Evolutionary conservation across 805 yeast species (phyloP).

Genomic region (Kuraishia piskuri): DNA sequence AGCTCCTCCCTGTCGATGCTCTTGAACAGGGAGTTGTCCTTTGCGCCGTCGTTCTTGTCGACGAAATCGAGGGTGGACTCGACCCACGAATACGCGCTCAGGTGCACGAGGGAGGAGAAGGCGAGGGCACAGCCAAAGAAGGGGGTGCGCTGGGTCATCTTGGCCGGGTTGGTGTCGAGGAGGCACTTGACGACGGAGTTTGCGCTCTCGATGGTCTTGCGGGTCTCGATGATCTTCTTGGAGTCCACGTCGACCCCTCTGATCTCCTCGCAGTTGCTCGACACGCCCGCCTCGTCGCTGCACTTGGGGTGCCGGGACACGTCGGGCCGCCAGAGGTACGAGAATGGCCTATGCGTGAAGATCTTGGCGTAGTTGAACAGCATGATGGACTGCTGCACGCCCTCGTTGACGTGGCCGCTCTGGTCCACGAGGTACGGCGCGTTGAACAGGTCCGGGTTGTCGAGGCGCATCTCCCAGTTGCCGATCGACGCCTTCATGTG

Average conservation of each 20-base stretch:
- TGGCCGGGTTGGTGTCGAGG: constrained; percentile 37
- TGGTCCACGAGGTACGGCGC: constrained; percentile 33
- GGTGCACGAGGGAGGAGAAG: constrained; percentile 40
- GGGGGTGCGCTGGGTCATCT: constrained; percentile 37
- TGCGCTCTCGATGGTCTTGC: constrained; percentile 47
- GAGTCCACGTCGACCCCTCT: constrained; percentile 29
- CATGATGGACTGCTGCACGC: constrained; percentile 41
- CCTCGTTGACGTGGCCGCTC: constrained; percentile 40
- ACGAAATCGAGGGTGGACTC: constrained; percentile 24
- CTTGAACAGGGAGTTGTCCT: constrained; percentile 13
- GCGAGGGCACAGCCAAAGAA: constrained; percentile 46
- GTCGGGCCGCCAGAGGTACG: constrained; percentile 42
- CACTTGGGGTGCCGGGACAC: constrained; percentile 32
- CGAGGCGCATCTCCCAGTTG: constrained; percentile 40
- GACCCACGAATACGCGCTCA: constrained; percentile 46
- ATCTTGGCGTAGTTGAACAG: constrained; percentile 43
- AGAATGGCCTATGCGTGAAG: constrained; percentile 46
- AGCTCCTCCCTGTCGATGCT: constrained; percentile 27
- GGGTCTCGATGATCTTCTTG: constrained; percentile 39
- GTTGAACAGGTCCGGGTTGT: constrained; percentile 31
- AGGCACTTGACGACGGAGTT: constrained; percentile 36
- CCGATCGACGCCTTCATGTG: constrained; percentile 39
- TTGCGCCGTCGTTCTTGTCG: constrained; percentile 3
- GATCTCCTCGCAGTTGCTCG: constrained; percentile 21
- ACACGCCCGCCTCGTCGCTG: constrained; percentile 19